These are phyloP conservation scores for Monotropa hypopitys DNA, from an alignment of 179 eudicot genomes.

Conservation along the genomic window DNA sequence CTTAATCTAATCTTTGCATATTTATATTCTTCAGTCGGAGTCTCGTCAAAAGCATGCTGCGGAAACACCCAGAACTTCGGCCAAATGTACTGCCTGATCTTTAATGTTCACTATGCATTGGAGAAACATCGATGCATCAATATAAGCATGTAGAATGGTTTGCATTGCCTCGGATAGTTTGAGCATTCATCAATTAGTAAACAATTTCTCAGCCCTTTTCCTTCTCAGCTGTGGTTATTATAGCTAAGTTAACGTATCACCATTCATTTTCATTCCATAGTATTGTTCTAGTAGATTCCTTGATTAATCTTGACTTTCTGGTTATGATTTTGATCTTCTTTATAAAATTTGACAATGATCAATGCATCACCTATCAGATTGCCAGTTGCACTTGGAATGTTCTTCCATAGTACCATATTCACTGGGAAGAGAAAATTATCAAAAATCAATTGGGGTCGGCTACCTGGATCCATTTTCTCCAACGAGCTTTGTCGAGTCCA, in stretches of 20 bases:
- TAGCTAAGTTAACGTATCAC: neutral
- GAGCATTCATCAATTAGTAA: neutral
- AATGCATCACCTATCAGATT: neutral
- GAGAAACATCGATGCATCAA: neutral
- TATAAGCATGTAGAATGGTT: neutral
- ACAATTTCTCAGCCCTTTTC: neutral
- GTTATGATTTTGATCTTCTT: neutral
- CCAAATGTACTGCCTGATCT: conserved; percentile 55
- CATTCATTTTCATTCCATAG: neutral
- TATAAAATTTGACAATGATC: neutral
- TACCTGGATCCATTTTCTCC: too few species aligned
- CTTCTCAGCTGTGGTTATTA: neutral
- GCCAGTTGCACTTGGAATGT: neutral
- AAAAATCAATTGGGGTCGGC: too few species aligned
- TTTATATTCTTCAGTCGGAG: conserved; percentile 54
- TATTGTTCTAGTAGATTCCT: neutral
- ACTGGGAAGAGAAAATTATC: neutral
- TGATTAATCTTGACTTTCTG: neutral
- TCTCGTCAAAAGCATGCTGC: conserved; percentile 91
- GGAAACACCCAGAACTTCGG: conserved; percentile 83
- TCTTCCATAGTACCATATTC: neutral
- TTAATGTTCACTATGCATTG: neutral
- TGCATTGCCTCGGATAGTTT: neutral
- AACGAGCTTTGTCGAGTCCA: too few species aligned
- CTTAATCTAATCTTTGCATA: conserved; percentile 2